Conservation (phyloP, 2,329 filamentous ascomycete genomes). For the Leptographium wingfieldii region DNA sequence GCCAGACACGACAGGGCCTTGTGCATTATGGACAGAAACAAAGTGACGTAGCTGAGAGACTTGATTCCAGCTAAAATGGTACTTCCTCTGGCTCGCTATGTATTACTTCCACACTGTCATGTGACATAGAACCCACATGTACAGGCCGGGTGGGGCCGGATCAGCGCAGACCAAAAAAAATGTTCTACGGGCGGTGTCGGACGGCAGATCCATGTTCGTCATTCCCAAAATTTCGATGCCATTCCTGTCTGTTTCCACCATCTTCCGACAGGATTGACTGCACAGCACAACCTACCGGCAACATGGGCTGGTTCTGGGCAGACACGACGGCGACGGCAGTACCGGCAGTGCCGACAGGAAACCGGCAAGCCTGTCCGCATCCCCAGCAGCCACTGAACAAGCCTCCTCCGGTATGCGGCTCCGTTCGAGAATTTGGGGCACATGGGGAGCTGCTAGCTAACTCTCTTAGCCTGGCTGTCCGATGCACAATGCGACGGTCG, state of each 20-base stretch:
- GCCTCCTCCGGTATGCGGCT: not conserved
- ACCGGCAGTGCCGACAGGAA: not conserved
- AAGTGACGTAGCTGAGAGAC: not conserved
- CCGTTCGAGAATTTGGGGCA: not conserved
- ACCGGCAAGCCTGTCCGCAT: not conserved
- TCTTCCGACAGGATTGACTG: not conserved
- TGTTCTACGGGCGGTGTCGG: conserved; percentile 5
- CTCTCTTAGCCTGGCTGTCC: conserved; percentile 36
- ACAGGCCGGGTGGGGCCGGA: conserved; percentile 1
- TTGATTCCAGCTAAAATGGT: not conserved
- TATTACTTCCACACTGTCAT: no score
- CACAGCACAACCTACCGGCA: conserved; percentile 1
- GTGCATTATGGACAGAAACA: not conserved
- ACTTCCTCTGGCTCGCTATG: not conserved
- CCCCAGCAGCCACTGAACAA: not conserved
- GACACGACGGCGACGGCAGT: conserved; percentile 27
- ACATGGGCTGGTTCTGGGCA: conserved; percentile 55
- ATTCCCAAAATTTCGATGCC: not conserved
- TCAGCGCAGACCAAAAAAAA: not conserved
- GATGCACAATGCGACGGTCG: conserved; percentile 42
- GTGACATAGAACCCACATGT: not conserved
- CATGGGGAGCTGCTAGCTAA: not conserved
- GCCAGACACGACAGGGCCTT: not conserved
- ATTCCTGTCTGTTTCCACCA: not conserved
- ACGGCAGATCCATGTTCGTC: conserved; percentile 2